Evolutionary conservation across 441 rosid genomes (phyloP).

Genomic region (Pelargonium cotyledonis): DNA sequence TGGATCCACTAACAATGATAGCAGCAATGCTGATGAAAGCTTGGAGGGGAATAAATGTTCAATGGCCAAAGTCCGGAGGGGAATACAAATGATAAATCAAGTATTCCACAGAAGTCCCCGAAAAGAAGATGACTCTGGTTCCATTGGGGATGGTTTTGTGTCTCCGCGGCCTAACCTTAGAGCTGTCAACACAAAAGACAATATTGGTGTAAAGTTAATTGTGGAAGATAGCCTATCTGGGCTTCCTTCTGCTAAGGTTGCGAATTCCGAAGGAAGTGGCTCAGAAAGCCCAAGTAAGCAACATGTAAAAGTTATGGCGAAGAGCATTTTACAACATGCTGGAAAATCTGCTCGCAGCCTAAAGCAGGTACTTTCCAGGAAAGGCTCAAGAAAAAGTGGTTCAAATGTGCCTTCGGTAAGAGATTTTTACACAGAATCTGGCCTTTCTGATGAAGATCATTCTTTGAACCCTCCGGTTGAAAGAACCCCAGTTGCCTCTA

Average conservation of each 20-base stretch:
- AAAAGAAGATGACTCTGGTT: slow-evolving; percentile 37
- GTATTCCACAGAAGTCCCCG: slow-evolving; percentile 48
- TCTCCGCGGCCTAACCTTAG: slow-evolving; percentile 53
- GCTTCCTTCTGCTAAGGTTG: slow-evolving; percentile 31
- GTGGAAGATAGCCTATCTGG: slow-evolving; percentile 38
- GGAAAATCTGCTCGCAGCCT: slow-evolving; percentile 55
- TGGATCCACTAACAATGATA: slow-evolving; percentile 39
- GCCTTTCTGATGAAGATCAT: slow-evolving; percentile 44
- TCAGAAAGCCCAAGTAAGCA: slow-evolving; percentile 45
- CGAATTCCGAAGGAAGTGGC: slow-evolving; percentile 36
- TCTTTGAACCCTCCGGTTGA: slow-evolving; percentile 23
- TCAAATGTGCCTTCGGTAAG: slow-evolving; percentile 20
- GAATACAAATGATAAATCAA: slow-evolving; percentile 47
- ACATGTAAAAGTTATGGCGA: slow-evolving; percentile 52
- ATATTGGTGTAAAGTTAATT: slow-evolving; percentile 35
- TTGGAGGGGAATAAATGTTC: slow-evolving; percentile 31
- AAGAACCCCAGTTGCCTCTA: slow-evolving; percentile 24
- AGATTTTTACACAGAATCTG: slow-evolving; percentile 31
- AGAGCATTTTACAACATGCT: slow-evolving; percentile 54
- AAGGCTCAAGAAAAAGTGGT: slow-evolving; percentile 43
- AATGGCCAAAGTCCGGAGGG: slow-evolving; percentile 30
- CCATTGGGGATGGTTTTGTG: slow-evolving; percentile 30
- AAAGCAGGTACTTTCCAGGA: slow-evolving; percentile 58
- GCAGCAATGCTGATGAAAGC: slow-evolving; percentile 46
- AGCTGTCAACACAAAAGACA: slow-evolving; percentile 38